These are phyloP conservation scores for Phellopilus nigrolimitatus DNA, from an alignment of 1,284 basidiomycete genomes.

Conservation along the genomic window DNA sequence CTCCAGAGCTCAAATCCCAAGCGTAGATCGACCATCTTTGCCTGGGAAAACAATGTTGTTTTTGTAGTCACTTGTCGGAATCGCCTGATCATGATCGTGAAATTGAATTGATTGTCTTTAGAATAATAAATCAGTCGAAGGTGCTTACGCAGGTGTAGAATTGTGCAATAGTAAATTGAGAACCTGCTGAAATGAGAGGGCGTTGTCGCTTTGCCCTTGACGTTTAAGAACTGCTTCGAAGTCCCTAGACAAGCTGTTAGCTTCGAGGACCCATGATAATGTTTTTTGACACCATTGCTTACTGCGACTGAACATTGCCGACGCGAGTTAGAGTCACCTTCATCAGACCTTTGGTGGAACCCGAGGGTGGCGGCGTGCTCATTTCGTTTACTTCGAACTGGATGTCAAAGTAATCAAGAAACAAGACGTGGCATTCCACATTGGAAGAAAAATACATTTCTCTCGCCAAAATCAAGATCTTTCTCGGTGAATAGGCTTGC, in stretches of 20 bases:
- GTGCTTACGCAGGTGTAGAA: background rate
- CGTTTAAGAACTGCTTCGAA: background rate
- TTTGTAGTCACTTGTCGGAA: constrained; percentile 3
- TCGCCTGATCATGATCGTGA: background rate
- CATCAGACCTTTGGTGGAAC: background rate
- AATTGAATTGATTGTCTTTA: background rate
- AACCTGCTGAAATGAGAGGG: background rate
- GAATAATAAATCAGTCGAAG: background rate
- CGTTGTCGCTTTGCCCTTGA: background rate
- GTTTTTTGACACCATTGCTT: background rate
- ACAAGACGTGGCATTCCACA: background rate
- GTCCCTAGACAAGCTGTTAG: background rate
- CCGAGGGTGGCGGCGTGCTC: background rate
- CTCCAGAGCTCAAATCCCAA: constrained; percentile 8
- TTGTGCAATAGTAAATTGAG: constrained; percentile 11
- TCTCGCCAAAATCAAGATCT: constrained; percentile 1
- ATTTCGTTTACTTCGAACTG: constrained; percentile 1
- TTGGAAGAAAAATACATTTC: background rate
- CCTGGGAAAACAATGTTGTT: constrained; percentile 2
- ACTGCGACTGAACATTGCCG: background rate
- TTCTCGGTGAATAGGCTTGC: constrained; percentile 6
- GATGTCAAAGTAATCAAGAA: no score
- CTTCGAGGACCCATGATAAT: background rate
- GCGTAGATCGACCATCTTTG: background rate
- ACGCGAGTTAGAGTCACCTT: background rate